Evolutionary conservation across 345 rosid genomes (phyloP), one percentile per base, ranked within the genome.

Genomic region (Cochlearia excelsa): DNA sequence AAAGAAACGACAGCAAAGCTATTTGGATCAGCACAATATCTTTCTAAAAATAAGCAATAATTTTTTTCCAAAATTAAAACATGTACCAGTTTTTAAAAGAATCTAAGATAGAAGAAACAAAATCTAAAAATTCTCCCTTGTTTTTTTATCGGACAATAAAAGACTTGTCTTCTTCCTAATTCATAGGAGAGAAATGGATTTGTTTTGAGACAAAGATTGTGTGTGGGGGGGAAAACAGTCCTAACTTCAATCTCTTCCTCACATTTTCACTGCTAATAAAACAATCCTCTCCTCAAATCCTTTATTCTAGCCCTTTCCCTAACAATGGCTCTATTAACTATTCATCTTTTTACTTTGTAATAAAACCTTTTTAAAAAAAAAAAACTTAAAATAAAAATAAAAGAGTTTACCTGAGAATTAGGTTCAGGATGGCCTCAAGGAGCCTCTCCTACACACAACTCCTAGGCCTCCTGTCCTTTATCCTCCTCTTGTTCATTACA

Each of bases 401-500:
- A 59, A 59, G 60, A 59, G 50, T 53, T 59, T 7, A 65, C 75
- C 62, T 65, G 70, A 71, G 57, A 70, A 71, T 51, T 53, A 63
- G 69, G 73, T 59, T 55, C 80, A 77, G 85, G 85, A 82, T 85
- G 84, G 85, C 84, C 87, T 68, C 73, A 56, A 59, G 82, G 84
- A 75, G 87, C 72, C 51, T 28, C 61, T 48, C 69, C 10, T 59
- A 46, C 38, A 27, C 54, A 50, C 70, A 62, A 50, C 76, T 68
- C 74, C 72, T 71, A 38, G 90, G 84, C 86, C 87, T 78, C 85
- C 78, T 79, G 84, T 82, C 83, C 76, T 69, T 79, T 73, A 81
- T 76, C 73, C 73, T 79, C 75, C 53, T 68, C 77, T 66, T 42
- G 45, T 16, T 16, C 23, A 35, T 33, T 71, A 52, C 62, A 69